Percentiles rank a stretch among this genome's conserved stretches.
Evolutionary conservation across 176 grass and related monocot species (phyloP).

Genomic region (Areca catechu): DNA sequence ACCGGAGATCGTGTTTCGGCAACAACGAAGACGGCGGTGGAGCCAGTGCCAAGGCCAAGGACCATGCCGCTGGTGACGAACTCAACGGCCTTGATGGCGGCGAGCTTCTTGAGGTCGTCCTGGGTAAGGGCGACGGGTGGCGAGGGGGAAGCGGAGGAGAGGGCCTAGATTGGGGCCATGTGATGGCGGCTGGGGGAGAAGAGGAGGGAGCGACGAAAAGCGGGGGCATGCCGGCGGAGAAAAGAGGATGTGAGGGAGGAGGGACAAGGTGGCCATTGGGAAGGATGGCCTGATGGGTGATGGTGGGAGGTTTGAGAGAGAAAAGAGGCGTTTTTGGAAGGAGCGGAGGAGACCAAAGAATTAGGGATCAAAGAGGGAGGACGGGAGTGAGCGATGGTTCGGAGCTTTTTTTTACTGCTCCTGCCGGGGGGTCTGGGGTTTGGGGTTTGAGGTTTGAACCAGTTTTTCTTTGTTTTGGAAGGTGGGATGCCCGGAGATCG

Average conservation of each 20-base stretch:
- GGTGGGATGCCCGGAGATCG: too few relatives aligned
- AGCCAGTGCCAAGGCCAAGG: constrained; percentile 86
- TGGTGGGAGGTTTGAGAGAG: background rate
- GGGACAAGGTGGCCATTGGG: constrained; percentile 14
- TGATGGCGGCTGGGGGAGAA: constrained; percentile 13
- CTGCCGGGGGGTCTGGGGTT: too few relatives aligned
- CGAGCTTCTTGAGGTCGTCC: constrained; percentile 89
- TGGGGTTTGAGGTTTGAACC: too few relatives aligned
- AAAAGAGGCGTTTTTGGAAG: too few relatives aligned
- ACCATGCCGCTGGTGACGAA: constrained; percentile 91
- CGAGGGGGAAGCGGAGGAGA: constrained; percentile 25
- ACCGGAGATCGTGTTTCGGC: too few relatives aligned
- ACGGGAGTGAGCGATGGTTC: too few relatives aligned
- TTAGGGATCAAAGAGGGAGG: too few relatives aligned
- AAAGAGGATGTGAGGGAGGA: constrained; percentile 16
- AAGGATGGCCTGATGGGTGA: background rate
- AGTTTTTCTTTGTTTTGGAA: too few relatives aligned
- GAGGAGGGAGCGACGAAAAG: constrained; percentile 27
- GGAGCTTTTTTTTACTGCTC: too few relatives aligned
- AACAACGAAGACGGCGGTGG: constrained; percentile 91
- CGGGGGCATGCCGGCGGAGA: background rate
- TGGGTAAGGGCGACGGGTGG: constrained; percentile 50
- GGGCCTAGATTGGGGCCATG: background rate
- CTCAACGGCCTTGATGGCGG: constrained; percentile 85
- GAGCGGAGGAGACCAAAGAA: background rate